Percentiles rank a stretch among this genome's conserved stretches.
These are phyloP conservation scores for Taphrina communis DNA, from an alignment of 1,139 yeast genomes.

Conservation along the genomic window DNA sequence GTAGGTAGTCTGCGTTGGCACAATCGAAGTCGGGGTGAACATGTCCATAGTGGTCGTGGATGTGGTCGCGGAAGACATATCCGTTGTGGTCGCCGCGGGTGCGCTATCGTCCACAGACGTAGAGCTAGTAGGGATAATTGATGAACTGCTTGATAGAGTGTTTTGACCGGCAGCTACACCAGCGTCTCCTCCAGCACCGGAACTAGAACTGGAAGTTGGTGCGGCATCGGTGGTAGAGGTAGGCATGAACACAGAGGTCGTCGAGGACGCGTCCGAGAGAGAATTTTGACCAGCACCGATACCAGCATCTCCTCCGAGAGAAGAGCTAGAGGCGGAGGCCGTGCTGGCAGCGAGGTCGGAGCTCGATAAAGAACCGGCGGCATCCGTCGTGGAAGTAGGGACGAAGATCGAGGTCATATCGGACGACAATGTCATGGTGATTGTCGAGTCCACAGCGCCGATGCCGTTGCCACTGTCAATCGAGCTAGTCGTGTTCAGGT, in stretches of 20 bases:
- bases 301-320: constrained; percentile 6
- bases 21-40: too few relatives aligned
- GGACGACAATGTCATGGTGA: constrained; percentile 7
- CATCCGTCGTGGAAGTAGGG: background rate
- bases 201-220: too few relatives aligned
- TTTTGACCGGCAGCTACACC: too few relatives aligned
- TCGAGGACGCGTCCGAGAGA: background rate
- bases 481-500: constrained; percentile 15
- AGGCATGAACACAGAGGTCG: background rate
- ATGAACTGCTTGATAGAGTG: too few relatives aligned
- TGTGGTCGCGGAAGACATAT: background rate
- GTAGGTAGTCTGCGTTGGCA: background rate
- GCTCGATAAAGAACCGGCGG: background rate
- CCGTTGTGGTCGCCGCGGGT: background rate
- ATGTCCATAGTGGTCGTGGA: background rate
- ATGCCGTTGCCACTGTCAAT: constrained; percentile 2
- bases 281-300: constrained; percentile 12
- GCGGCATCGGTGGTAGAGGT: background rate
- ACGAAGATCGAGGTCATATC: background rate
- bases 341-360: background rate
- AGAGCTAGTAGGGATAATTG: too few relatives aligned
- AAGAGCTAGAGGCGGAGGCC: background rate
- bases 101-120: too few relatives aligned
- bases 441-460: background rate
- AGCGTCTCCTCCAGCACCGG: too few relatives aligned